Conservation (phyloP, 192 early-diverging fungal species). For the Thoreauomyces humboldtii region DNA sequence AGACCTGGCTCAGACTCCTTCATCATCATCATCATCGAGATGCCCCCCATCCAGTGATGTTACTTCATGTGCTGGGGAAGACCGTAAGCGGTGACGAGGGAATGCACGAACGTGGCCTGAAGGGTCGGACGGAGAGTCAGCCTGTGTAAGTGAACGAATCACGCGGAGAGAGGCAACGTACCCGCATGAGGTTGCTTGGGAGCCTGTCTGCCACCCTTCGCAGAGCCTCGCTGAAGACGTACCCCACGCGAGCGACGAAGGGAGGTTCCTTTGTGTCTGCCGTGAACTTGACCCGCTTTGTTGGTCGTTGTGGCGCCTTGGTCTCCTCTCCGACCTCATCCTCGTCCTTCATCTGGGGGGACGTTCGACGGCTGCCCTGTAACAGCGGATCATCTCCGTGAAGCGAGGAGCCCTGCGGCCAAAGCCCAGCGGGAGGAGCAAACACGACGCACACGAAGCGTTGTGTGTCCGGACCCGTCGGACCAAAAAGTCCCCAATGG, state of each 20-base stretch:
- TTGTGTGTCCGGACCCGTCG: too few species aligned
- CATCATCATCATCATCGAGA: not conserved
- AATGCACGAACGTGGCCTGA: conserved; percentile 27
- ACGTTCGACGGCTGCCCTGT: too few species aligned
- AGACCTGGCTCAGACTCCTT: too few species aligned
- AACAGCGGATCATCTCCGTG: too few species aligned
- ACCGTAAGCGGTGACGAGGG: conserved; percentile 21
- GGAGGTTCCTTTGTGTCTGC: not conserved
- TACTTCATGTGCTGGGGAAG: conserved; percentile 5
- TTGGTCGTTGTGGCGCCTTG: too few species aligned
- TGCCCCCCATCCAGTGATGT: not conserved
- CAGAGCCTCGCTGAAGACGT: conserved; percentile 10
- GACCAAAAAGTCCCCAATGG: too few species aligned
- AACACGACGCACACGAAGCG: too few species aligned
- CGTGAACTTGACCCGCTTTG: too few species aligned
- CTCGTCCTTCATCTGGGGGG: too few species aligned
- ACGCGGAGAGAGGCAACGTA: not conserved
- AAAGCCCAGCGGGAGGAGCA: too few species aligned
- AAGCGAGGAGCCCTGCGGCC: too few species aligned
- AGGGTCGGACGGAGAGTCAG: not conserved
- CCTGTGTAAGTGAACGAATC: not conserved
- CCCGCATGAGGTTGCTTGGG: conserved; percentile 26
- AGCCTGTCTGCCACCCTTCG: conserved; percentile 1
- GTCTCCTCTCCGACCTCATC: too few species aligned
- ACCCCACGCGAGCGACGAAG: conserved; percentile 19